A percentile compares a stretch with the other conserved stretches of the same genome.
phyloP scores from a whole-genome alignment of 345 rosid genomes.

The Euphorbia lathyris region DNA sequence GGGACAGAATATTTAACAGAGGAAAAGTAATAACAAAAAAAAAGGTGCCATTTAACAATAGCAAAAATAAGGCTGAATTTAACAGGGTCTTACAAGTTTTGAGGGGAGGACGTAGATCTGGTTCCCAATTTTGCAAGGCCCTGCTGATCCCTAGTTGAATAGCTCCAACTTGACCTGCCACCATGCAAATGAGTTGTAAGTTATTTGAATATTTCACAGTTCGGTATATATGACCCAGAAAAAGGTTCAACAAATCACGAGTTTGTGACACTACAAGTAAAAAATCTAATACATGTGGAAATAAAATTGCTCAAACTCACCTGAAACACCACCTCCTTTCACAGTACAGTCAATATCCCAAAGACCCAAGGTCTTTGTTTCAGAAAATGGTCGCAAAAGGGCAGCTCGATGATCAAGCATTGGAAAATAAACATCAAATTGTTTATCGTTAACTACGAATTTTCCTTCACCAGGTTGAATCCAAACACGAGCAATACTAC shows the following conservation, averaged over 20 bases:
- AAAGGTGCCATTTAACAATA: not conserved
- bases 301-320: slow-evolving; percentile 33
- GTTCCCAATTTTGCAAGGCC: slow-evolving; percentile 96
- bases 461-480: slow-evolving; percentile 83
- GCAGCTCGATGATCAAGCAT: slow-evolving; percentile 95
- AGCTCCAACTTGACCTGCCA: slow-evolving; percentile 95
- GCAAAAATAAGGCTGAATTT: not conserved
- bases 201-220: not conserved
- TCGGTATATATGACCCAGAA: no score
- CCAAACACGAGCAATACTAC: slow-evolving; percentile 94
- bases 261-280: no score
- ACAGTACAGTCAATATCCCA: slow-evolving; percentile 90
- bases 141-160: slow-evolving; percentile 83
- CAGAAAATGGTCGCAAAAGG: slow-evolving; percentile 86
- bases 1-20: no score
- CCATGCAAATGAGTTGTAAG: slow-evolving; percentile 10
- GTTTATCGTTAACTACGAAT: slow-evolving; percentile 69
- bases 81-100: slow-evolving; percentile 50
- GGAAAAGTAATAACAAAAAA: not conserved
- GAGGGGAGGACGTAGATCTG: slow-evolving; percentile 77
- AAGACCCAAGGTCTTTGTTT: slow-evolving; percentile 93
- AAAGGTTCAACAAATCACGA: not conserved
- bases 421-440: slow-evolving; percentile 85
- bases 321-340: slow-evolving; percentile 89
- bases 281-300: not conserved